A percentile compares a stretch with the other conserved stretches of the same genome.
These are phyloP conservation scores for Acanthamoeba castellanii DNA, from an alignment of 208 protist genomes.

Conservation along the genomic window DNA sequence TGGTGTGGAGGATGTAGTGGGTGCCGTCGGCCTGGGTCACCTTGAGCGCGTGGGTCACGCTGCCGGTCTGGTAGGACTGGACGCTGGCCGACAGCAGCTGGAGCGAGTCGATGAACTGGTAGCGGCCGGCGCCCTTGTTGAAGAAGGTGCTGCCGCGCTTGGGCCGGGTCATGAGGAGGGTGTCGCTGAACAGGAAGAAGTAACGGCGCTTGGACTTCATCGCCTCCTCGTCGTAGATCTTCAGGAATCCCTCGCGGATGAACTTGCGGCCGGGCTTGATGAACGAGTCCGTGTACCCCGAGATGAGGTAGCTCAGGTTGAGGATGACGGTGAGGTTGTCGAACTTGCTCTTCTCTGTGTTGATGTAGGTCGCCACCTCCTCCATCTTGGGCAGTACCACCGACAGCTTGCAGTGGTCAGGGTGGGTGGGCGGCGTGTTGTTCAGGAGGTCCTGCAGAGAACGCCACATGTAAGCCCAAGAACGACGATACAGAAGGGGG, in stretches of 20 bases:
- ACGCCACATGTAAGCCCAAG: too few species aligned
- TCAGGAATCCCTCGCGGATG: conserved; percentile 15
- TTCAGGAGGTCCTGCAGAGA: conserved; percentile 72
- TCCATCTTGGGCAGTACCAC: background rate
- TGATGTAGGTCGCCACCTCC: conserved; percentile 72
- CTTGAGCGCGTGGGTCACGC: background rate
- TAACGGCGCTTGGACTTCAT: background rate
- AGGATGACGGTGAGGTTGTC: conserved; percentile 71
- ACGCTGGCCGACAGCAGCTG: background rate
- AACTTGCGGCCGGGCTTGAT: conserved; percentile 51
- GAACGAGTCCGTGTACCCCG: conserved; percentile 34
- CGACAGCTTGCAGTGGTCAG: conserved; percentile 24
- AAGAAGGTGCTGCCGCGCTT: conserved; percentile 59
- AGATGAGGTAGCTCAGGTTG: conserved; percentile 50
- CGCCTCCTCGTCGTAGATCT: conserved; percentile 12
- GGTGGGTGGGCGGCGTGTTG: conserved; percentile 39
- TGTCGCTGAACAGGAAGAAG: conserved; percentile 63
- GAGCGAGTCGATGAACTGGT: conserved; percentile 45
- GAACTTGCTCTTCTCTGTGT: conserved; percentile 67
- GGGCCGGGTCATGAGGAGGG: conserved; percentile 23
- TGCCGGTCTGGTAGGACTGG: background rate
- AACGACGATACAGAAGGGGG: too few species aligned
- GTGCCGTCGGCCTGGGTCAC: background rate
- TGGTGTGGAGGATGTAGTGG: conserved; percentile 5
- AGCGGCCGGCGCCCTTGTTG: conserved; percentile 35